These are phyloP conservation scores for Neurospora tetrasperma DNA, from an alignment of 495 filamentous ascomycete genomes.

Conservation along the genomic window DNA sequence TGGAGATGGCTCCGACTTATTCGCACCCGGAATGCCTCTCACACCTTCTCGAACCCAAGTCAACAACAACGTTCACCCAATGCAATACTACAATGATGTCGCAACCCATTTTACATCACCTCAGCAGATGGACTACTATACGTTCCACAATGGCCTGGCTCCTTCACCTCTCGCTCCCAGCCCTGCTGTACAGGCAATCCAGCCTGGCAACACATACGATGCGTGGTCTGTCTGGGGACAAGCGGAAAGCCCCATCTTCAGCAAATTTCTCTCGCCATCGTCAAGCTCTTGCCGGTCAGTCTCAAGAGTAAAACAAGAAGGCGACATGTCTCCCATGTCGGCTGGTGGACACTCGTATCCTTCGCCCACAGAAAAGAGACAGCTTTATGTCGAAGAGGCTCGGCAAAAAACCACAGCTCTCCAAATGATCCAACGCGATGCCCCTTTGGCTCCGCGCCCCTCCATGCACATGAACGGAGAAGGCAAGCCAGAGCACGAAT, in stretches of 20 bases:
- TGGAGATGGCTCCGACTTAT: slow-evolving; percentile 8
- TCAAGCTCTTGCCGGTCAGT: not conserved
- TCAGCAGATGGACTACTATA: slow-evolving; percentile 10
- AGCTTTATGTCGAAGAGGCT: slow-evolving; percentile 18
- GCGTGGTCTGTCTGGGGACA: slow-evolving; percentile 10
- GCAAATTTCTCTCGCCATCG: slow-evolving; percentile 3
- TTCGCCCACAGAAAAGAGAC: slow-evolving; percentile 1
- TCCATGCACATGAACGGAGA: not conserved
- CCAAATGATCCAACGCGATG: slow-evolving; percentile 18
- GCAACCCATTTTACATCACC: slow-evolving; percentile 8
- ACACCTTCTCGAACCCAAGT: slow-evolving; percentile 14
- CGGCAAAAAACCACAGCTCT: slow-evolving; percentile 26
- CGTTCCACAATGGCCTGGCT: slow-evolving; percentile 6
- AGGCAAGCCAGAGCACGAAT: not conserved
- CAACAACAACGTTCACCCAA: not conserved
- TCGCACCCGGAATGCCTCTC: slow-evolving; percentile 10
- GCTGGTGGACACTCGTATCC: not conserved
- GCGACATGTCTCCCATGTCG: not conserved
- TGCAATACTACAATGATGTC: not conserved
- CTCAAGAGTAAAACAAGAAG: not conserved
- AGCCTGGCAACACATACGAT: slow-evolving; percentile 3
- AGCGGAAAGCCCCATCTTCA: slow-evolving; percentile 17
- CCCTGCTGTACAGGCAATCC: not conserved
- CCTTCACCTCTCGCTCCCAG: slow-evolving; percentile 4
- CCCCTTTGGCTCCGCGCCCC: not conserved